Percentiles rank a stretch among this genome's conserved stretches.
Conservation (phyloP, 257 asterid genomes). For the Oldenlandia corymbosa region DNA sequence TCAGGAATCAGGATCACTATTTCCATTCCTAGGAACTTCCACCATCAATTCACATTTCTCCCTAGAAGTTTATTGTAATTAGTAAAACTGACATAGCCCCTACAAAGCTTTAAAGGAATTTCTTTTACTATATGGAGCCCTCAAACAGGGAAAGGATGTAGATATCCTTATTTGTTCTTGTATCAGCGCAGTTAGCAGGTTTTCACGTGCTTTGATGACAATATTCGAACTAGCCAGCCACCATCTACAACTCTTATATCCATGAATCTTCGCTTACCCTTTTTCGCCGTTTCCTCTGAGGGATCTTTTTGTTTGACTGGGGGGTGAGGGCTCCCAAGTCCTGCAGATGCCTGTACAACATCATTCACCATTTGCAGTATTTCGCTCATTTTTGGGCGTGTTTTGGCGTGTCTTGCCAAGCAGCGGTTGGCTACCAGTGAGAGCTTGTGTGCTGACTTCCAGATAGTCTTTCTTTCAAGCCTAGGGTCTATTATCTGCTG, state of each 20-base stretch:
- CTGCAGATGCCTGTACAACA: conserved; percentile 48
- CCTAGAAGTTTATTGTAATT: neutral
- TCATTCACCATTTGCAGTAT: conserved; percentile 66
- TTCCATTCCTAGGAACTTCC: neutral
- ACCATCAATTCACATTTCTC: neutral
- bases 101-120: neutral
- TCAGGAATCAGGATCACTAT: conserved; percentile 2
- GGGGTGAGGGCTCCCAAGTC: conserved; percentile 45
- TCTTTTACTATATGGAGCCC: neutral
- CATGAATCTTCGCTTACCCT: conserved; percentile 46
- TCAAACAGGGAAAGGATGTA: neutral
- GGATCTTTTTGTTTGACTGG: conserved; percentile 27
- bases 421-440: conserved; percentile 86
- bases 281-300: conserved; percentile 26
- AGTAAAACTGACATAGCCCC: neutral
- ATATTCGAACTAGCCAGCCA: conserved; percentile 46
- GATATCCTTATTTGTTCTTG: neutral
- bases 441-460: conserved; percentile 80
- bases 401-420: conserved; percentile 55
- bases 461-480: conserved; percentile 48
- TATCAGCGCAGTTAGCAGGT: conserved; percentile 32
- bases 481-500: conserved; percentile 74
- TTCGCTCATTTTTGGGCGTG: conserved; percentile 94
- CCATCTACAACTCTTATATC: conserved; percentile 47
- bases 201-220: conserved; percentile 50